phyloP scores from a whole-genome alignment of 2,329 filamentous ascomycete species.

The Pyrenochaeta sp. region DNA sequence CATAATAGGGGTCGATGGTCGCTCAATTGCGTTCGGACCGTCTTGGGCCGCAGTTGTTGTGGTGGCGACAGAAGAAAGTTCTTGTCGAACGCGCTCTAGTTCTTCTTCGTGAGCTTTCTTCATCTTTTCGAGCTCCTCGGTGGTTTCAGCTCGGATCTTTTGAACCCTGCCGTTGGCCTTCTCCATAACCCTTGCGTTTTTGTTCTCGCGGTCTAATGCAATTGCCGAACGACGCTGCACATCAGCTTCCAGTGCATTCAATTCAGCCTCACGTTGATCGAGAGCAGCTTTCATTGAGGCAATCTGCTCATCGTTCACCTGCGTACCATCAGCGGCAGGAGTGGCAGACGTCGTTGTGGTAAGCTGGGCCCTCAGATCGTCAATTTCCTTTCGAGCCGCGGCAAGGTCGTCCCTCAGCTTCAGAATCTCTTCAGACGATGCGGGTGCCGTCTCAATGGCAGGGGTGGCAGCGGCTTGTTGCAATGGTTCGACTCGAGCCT shows the following conservation, averaged over 20 bases:
- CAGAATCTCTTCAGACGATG: conserved; percentile 22
- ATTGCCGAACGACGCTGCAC: conserved; percentile 44
- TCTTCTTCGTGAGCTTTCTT: conserved; percentile 50
- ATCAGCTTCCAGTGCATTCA: conserved; percentile 52
- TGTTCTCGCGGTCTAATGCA: conserved; percentile 30
- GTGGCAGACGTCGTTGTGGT: conserved; percentile 26
- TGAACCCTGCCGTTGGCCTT: conserved; percentile 73
- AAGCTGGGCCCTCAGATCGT: conserved; percentile 51
- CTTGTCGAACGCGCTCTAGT: conserved; percentile 38
- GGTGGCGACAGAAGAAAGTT: conserved; percentile 2
- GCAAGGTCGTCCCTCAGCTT: conserved; percentile 49
- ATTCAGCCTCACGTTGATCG: conserved; percentile 33
- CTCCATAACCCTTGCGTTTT: conserved; percentile 47
- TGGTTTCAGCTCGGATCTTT: conserved; percentile 41
- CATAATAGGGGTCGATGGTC: conserved; percentile 5
- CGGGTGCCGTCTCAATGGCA: conserved; percentile 7
- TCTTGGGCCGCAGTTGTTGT: conserved; percentile 7
- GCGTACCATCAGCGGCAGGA: conserved; percentile 50
- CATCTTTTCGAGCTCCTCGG: conserved; percentile 51
- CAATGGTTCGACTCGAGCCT: conserved; percentile 30
- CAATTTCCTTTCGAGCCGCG: conserved; percentile 55
- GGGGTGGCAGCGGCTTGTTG: conserved; percentile 15
- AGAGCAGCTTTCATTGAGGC: conserved; percentile 44
- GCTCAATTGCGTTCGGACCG: conserved; percentile 6
- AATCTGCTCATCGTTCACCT: conserved; percentile 57